Base-by-base conservation (phyloP, 1,284 basidiomycete genomes). In the Papiliotrema flavescens region DNA sequence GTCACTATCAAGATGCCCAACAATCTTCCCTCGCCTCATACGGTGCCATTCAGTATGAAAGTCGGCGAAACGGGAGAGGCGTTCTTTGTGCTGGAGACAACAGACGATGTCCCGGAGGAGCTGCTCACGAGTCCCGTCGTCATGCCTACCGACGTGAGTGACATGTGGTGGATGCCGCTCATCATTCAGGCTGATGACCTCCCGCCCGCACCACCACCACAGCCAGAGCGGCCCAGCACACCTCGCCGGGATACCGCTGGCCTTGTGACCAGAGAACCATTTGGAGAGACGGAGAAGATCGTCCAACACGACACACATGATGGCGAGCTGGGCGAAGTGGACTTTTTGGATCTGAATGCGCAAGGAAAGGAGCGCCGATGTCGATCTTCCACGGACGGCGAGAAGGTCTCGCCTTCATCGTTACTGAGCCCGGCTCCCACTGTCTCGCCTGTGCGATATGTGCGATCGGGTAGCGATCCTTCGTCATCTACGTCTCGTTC, bases 11-110 rank as follows among this genome's bases (percentile, higher is more conserved):
- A 84, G 49, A 83, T 94, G 35, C 76, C 76, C 7, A 72, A 77
- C 54, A 77, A 76, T 56, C 63, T 76, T 14, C 70, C 74, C 1
- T 57, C 66, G 9, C 74, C 74, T 8, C 71, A 75, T 62, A 51
- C 70, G n/a, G 76, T 71, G 49, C 95, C 95, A 2, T 98, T 92
- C 73, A 84, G 83, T 70, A 99, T 99, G 96, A 98, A 99, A 80
- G 94, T 98, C 62, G 92, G 93, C 42, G 95, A 98, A 59, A 90
- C 94, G 1, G 96, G 96, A 19, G 96, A 99, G 78, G 96, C 95
- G 0, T 98, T 98, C 80, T 98, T 98, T 69, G 89, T 99, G 39
- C 90, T 98, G 64, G 94, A 99, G 76, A 97, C 95, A 1, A 91
- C 96, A 44, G 89, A 88, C 49, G 89, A 94, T 60, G 86, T 98